Base-by-base conservation (phyloP, 306 rosid species). In the Amphicarpaea edgeworthii region DNA sequence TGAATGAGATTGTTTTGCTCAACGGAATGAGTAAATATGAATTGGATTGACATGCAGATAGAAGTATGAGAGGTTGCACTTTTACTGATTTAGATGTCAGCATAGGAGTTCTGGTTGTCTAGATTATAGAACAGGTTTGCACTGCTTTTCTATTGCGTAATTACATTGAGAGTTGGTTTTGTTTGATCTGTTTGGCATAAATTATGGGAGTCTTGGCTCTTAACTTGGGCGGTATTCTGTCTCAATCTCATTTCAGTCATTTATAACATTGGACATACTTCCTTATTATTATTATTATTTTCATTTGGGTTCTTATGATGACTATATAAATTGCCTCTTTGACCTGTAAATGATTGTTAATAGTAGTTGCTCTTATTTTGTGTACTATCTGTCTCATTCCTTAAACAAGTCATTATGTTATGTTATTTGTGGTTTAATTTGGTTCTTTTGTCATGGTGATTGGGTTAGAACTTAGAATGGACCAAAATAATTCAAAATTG, bases 261-360 rank as follows among this genome's bases (percentile, higher is more conserved):
- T 34, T 23, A 1, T 26, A 58, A 63, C 64, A 58, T 45, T 46
- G 55, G 16, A 43, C 50, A 42, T 49, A 16, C 23, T 42, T 20
- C 59, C 54, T 41, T 20, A 53, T 37, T 49, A 28, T 28, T 28
- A 28, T 28, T 28, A 28, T 28, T 49, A 2, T 6, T 61, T 67
- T 81, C 23, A 53, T 45, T 40, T 68, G 79, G 86, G 84, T 85
- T 80, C 88, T 91, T 72, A 81, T 87, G 59, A 86, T 89, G 90
- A 80, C 84, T 55, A 89, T 87, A 73, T 88, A 87, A 70, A 85
- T 82, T 82, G 91, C 91, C 43, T 88, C 87, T 82, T 30, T 89
- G 86, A 59, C 85, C 84, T 59, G 81, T 87, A 66, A 87, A 86
- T 78, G 91, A 86, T 70, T 82, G 86, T 69, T 85, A 84, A 63